Percentiles rank a stretch among this genome's conserved stretches.
Evolutionary conservation across 305 asterid genomes (phyloP).

Genomic region (Fraxinus greggii): DNA sequence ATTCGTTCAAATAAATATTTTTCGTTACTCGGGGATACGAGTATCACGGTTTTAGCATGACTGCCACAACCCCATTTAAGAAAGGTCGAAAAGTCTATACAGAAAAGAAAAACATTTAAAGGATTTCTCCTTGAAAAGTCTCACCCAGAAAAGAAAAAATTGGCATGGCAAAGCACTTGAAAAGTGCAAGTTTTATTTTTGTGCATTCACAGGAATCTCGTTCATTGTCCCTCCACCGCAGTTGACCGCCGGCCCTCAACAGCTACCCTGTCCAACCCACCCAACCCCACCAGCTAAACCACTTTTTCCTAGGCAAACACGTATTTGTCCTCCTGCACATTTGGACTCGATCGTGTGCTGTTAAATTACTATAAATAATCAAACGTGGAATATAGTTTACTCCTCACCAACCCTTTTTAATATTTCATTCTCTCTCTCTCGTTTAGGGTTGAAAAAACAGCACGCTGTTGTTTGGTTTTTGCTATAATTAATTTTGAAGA

Average conservation of each 20-base stretch:
- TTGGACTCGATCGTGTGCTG: constrained; percentile 7
- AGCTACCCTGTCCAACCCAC: not conserved
- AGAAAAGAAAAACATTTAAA: not conserved
- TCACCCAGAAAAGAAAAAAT: not conserved
- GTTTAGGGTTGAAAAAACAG: not conserved
- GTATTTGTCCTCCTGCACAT: constrained; percentile 16
- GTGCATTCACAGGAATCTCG: constrained; percentile 27
- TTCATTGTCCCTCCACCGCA: constrained; percentile 12
- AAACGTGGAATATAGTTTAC: constrained; percentile 23
- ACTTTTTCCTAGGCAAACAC: constrained; percentile 23
- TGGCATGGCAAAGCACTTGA: not conserved
- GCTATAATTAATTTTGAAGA: not conserved
- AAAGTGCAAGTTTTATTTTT: not conserved
- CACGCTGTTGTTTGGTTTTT: constrained; percentile 13
- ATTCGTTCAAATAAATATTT: not conserved
- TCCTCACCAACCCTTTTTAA: constrained; percentile 29
- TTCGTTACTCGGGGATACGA: not conserved
- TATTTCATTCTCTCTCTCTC: not conserved
- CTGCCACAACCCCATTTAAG: not conserved
- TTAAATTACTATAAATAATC: not conserved
- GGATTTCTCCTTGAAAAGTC: not conserved
- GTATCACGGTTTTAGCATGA: not conserved
- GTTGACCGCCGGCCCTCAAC: constrained; percentile 30
- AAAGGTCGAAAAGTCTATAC: not conserved
- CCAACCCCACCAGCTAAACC: constrained; percentile 4